These are phyloP conservation scores for Tolypocladium endophyticum DNA, from an alignment of 2,329 filamentous ascomycete species.

Conservation along the genomic window DNA sequence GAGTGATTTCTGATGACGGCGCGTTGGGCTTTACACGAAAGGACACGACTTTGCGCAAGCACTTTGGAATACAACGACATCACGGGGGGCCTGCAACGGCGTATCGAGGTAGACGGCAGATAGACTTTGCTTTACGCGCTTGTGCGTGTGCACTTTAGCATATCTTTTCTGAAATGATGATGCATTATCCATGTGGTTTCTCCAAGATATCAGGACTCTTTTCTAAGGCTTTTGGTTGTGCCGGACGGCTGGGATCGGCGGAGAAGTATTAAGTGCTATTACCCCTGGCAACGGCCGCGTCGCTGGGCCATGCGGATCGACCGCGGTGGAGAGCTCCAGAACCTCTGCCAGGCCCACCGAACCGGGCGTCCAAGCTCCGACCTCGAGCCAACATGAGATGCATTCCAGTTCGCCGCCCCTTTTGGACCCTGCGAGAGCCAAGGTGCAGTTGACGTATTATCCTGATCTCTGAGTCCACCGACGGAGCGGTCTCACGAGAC, in stretches of 20 bases:
- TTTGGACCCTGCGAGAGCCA: background rate
- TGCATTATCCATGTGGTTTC: no score
- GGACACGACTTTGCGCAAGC: no score
- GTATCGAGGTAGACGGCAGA: background rate
- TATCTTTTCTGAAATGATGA: background rate
- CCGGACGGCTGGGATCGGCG: background rate
- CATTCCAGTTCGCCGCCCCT: background rate
- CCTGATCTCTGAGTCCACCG: background rate
- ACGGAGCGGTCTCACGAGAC: background rate
- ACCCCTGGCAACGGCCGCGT: constrained; percentile 1
- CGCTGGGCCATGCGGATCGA: background rate
- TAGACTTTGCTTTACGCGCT: background rate
- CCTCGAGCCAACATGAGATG: background rate
- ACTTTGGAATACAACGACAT: background rate
- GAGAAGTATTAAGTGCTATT: background rate
- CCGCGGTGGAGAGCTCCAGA: background rate
- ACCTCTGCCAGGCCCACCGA: background rate
- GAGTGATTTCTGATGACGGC: constrained; percentile 3
- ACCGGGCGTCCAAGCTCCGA: background rate
- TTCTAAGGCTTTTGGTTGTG: background rate
- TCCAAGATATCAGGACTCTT: background rate
- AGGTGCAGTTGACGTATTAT: background rate
- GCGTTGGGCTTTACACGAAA: no score
- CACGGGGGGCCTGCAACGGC: background rate
- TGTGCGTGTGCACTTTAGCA: background rate